phyloP scores from a whole-genome alignment of 2,329 filamentous ascomycete genomes.

The Talaromyces sp. region DNA sequence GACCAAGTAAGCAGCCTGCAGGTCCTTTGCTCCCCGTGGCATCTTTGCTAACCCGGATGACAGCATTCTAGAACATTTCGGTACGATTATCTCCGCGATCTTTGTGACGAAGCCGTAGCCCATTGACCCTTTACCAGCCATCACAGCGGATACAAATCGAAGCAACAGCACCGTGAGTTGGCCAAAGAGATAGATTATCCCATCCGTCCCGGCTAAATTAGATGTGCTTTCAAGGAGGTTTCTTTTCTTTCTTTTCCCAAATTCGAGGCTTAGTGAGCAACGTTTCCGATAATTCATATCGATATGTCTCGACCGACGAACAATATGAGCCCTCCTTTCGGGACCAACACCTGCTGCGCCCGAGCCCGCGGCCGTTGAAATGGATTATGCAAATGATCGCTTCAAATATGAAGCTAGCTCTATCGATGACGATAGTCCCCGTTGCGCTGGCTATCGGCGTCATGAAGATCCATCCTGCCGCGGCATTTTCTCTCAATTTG shows the following conservation, averaged over 20 bases:
- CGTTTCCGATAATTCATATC: not conserved
- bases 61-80: not conserved
- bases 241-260: not conserved
- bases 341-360: not conserved
- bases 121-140: not conserved
- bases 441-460: not conserved
- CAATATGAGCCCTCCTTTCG: not conserved
- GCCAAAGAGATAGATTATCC: not conserved
- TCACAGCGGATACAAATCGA: not conserved
- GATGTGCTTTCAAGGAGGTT: not conserved
- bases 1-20: not conserved
- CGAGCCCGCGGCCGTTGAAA: not conserved
- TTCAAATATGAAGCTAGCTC: not conserved
- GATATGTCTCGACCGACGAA: not conserved
- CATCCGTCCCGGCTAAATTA: not conserved
- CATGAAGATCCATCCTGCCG: not conserved
- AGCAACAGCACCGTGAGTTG: not conserved
- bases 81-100: not conserved
- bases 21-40: not conserved
- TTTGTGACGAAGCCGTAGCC: not conserved
- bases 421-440: not conserved
- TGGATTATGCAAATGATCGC: not conserved
- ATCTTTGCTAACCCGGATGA: not conserved
- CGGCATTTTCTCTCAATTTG: constrained; percentile 58
- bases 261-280: not conserved